Percentiles rank a stretch among this genome's conserved stretches.
phyloP scores from a whole-genome alignment of 148 eudicot genomes.

The Beta vulgaris region DNA sequence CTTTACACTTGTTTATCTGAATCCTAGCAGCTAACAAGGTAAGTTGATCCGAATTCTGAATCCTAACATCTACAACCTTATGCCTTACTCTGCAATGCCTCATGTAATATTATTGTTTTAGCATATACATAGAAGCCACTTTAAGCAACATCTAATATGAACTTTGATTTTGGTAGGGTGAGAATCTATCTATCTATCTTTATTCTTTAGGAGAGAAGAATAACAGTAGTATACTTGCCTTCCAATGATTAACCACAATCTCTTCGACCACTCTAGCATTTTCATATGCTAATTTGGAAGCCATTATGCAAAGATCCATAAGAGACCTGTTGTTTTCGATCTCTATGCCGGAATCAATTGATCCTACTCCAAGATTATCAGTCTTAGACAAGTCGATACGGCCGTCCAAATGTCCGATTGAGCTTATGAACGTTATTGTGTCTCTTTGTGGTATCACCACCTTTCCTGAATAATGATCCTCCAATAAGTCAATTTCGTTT shows the following conservation, averaged over 20 bases:
- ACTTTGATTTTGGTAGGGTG: too few species aligned
- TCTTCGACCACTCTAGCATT: constrained; percentile 40
- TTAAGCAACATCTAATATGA: too few species aligned
- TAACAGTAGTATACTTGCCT: constrained; percentile 28
- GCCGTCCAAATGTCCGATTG: constrained; percentile 72
- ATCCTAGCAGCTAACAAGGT: too few species aligned
- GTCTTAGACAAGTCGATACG: constrained; percentile 50
- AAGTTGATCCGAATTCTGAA: too few species aligned
- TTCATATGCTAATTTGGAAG: constrained; percentile 71
- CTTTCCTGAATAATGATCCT: constrained; percentile 42
- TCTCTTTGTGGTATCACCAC: constrained; percentile 61
- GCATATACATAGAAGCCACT: too few species aligned
- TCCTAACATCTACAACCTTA: too few species aligned
- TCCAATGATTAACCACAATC: constrained; percentile 50
- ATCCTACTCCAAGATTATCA: constrained; percentile 22
- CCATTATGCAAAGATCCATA: constrained; percentile 73
- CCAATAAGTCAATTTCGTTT: too few species aligned
- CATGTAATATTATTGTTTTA: too few species aligned
- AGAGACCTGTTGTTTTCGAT: constrained; percentile 27
- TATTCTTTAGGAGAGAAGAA: background rate
- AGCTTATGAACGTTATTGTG: constrained; percentile 63
- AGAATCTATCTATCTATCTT: too few species aligned
- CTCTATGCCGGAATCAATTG: background rate
- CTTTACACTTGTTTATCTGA: too few species aligned
- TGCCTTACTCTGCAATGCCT: too few species aligned